A percentile compares a stretch with the other conserved stretches of the same genome.
These are phyloP conservation scores for Ziziphus jujuba DNA, from an alignment of 306 rosid species.

Conservation along the genomic window DNA sequence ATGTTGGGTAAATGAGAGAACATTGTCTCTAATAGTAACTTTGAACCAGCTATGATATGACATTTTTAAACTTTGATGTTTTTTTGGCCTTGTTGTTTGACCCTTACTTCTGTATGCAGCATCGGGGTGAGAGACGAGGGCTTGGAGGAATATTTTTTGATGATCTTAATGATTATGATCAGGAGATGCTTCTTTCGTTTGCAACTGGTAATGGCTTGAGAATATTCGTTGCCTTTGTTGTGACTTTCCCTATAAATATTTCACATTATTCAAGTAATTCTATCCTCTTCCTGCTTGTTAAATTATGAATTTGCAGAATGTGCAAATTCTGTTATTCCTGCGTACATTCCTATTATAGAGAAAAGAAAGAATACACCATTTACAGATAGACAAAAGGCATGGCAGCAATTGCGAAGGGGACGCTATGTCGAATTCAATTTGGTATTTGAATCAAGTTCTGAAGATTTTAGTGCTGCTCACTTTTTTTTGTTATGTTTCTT, in stretches of 20 bases:
- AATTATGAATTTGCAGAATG: slow-evolving; percentile 61
- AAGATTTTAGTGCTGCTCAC: background rate
- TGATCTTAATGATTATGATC: slow-evolving; percentile 91
- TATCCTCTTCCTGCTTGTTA: slow-evolving; percentile 19
- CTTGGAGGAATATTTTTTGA: slow-evolving; percentile 98
- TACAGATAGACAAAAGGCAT: slow-evolving; percentile 76
- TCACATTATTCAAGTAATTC: background rate
- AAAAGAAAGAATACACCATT: slow-evolving; percentile 81
- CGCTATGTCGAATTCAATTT: slow-evolving; percentile 94
- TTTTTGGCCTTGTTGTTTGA: slow-evolving; percentile 16
- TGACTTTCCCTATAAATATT: background rate
- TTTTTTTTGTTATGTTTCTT: background rate
- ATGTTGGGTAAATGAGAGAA: no score
- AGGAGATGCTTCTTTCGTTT: slow-evolving; percentile 97
- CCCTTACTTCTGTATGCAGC: slow-evolving; percentile 50
- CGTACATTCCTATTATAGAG: slow-evolving; percentile 88
- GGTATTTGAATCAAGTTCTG: slow-evolving; percentile 44
- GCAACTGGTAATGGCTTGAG: slow-evolving; percentile 69
- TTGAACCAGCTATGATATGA: background rate
- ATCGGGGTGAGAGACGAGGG: slow-evolving; percentile 91
- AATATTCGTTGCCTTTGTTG: slow-evolving; percentile 14
- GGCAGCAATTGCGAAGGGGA: slow-evolving; percentile 97
- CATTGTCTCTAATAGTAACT: no score
- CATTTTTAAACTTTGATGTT: background rate
- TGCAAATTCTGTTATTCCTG: slow-evolving; percentile 90